Base-by-base conservation (phyloP, 2,329 filamentous ascomycete genomes). In the Dothidotthia symphoricarpi region DNA sequence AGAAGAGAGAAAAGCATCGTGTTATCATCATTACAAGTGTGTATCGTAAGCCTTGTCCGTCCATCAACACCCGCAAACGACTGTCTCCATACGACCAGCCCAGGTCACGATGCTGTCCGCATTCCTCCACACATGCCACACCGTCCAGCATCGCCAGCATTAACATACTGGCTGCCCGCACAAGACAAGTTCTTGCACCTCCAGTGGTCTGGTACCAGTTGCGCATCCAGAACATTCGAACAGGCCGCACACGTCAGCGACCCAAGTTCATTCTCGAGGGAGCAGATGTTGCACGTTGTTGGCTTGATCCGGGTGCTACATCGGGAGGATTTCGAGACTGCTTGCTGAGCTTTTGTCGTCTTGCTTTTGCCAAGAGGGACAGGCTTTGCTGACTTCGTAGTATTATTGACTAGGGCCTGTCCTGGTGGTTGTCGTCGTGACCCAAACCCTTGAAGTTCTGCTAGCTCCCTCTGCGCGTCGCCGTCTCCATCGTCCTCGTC, bases 241-340 rank as follows among this genome's bases (percentile, higher is more conserved):
- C 88, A 93, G 36, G 83, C 75, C 6, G 66, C 67, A 61, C 88
- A 93, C 3, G 78, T 85, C 2, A 80, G 64, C 6, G 77, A 69
- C 7, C 59, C 54, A 0, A 57, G 31, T 5, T 74, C 68, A 57
- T 88, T 90, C 34, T 70, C 68, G 34, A 85, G 77, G 0, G 86
- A 88, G 64, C 88, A 94, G 37, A 85, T 70, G 1, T 75, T 69
- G 55, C 86, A 86, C 13, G 47, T 24, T 0, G 15, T 26, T 12
- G 31, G 36, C 14, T 14, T 33, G 29, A 36, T n/a, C n/a, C n/a
- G n/a, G n/a, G n/a, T n/a, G n/a, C n/a, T n/a, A n/a, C n/a, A n/a
- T n/a, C n/a, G n/a, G n/a, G n/a, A n/a, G n/a, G n/a, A n/a, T n/a
- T n/a, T n/a, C n/a, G n/a, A n/a, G n/a, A n/a, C n/a, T n/a, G n/a